phyloP scores from a whole-genome alignment of 441 rosid species.

The Pelargonium cotyledonis region DNA sequence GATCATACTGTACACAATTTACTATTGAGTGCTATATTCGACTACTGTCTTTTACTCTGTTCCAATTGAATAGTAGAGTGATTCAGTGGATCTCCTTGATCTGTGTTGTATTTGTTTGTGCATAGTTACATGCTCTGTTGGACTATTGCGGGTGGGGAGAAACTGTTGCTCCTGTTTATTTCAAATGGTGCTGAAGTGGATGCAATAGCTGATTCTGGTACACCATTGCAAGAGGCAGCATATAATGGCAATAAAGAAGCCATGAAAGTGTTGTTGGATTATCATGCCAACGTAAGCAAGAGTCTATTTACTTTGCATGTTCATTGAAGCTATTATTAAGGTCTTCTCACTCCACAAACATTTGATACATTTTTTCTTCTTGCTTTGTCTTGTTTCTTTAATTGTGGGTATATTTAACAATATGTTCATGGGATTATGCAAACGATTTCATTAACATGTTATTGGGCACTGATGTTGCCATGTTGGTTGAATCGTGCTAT shows the following conservation, averaged over 20 bases:
- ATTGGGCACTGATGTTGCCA: background rate
- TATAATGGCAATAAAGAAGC: background rate
- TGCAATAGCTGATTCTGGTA: conserved; percentile 13
- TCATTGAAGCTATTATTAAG: background rate
- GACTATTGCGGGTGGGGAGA: conserved; percentile 16
- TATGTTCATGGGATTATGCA: background rate
- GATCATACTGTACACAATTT: too few species aligned
- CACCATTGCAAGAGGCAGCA: conserved; percentile 16
- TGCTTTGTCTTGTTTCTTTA: background rate
- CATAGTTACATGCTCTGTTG: background rate
- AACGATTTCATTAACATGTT: background rate
- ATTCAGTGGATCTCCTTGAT: background rate
- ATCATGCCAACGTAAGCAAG: conserved; percentile 18
- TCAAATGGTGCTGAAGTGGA: conserved; percentile 19
- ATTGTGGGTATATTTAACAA: background rate
- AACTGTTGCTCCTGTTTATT: conserved; percentile 10
- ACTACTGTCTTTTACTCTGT: background rate
- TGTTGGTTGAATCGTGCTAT: background rate
- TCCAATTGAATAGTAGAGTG: background rate
- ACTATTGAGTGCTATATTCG: background rate
- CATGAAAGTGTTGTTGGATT: conserved; percentile 17
- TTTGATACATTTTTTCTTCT: background rate
- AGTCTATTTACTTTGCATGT: background rate
- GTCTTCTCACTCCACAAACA: background rate
- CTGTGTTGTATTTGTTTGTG: background rate